Conservation (phyloP, 129 eudicot species). For the Silybum marianum region DNA sequence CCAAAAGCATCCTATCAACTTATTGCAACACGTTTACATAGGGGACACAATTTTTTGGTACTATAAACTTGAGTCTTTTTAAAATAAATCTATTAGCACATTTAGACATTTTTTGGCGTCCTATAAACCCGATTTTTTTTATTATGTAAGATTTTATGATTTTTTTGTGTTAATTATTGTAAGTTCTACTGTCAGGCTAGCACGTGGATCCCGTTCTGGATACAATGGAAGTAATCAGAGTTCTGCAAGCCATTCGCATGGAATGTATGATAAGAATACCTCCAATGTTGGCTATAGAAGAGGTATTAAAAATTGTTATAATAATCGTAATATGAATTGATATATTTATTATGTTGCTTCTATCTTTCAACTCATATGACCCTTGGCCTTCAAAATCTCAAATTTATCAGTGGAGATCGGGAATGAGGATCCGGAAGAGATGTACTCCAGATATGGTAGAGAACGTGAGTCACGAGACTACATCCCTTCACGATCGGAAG, state of each 20-base stretch:
- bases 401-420: conserved; percentile 22
- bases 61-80: too few species aligned
- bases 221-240: conserved; percentile 34
- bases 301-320: conserved; percentile 27
- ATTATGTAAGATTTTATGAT: background rate
- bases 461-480: conserved; percentile 44
- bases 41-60: background rate
- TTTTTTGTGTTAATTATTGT: background rate
- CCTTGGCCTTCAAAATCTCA: conserved; percentile 5
- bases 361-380: background rate
- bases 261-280: conserved; percentile 31
- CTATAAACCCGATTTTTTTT: background rate
- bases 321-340: background rate
- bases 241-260: conserved; percentile 37
- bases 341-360: background rate
- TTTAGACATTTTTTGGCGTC: background rate
- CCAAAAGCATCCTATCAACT: background rate
- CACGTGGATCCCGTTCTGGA: conserved; percentile 39
- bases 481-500: conserved; percentile 50
- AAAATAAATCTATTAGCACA: background rate
- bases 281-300: conserved; percentile 43
- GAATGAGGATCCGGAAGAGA: conserved; percentile 41
- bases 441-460: conserved; percentile 45
- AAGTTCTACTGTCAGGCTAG: conserved; percentile 18
- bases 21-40: background rate